phyloP scores from a whole-genome alignment of 1,284 basidiomycete species.

The Ustilago nuda region DNA sequence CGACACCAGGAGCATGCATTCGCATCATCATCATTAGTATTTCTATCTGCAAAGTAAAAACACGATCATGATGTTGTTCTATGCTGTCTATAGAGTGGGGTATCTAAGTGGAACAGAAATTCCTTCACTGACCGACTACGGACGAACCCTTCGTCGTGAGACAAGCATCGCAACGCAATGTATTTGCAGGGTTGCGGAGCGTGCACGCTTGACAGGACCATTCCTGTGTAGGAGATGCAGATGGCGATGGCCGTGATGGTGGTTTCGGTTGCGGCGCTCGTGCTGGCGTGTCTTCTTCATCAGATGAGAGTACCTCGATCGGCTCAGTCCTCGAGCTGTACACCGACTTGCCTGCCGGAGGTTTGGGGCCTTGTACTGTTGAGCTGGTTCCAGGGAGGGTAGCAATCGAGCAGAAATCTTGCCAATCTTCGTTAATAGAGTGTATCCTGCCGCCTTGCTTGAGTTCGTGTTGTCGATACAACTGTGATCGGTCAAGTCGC shows the following conservation, averaged over 20 bases:
- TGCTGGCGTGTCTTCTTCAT: constrained; percentile 24
- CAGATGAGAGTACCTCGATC: constrained; percentile 31
- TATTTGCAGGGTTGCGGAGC: constrained; percentile 24
- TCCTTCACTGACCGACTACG: constrained; percentile 20
- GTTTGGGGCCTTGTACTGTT: neutral
- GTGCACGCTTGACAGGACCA: constrained; percentile 48
- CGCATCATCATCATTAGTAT: neutral
- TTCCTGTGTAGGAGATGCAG: neutral
- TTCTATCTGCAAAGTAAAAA: neutral
- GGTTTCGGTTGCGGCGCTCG: neutral
- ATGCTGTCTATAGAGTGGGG: neutral
- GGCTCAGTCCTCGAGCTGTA: constrained; percentile 18
- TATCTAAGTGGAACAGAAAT: neutral
- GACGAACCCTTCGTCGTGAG: constrained; percentile 28
- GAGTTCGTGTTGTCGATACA: constrained; percentile 43
- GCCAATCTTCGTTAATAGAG: constrained; percentile 44
- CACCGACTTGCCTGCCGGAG: neutral
- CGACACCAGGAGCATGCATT: neutral
- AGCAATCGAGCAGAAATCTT: constrained; percentile 35
- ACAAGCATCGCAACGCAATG: constrained; percentile 35
- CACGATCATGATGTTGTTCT: neutral
- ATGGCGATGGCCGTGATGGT: neutral
- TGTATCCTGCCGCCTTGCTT: constrained; percentile 34
- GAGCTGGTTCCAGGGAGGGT: constrained; percentile 10
- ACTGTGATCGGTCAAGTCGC: constrained; percentile 33